These are phyloP conservation scores for Vitrella brassicaformis DNA, from an alignment of 73 alveolate genomes.

Conservation along the genomic window DNA sequence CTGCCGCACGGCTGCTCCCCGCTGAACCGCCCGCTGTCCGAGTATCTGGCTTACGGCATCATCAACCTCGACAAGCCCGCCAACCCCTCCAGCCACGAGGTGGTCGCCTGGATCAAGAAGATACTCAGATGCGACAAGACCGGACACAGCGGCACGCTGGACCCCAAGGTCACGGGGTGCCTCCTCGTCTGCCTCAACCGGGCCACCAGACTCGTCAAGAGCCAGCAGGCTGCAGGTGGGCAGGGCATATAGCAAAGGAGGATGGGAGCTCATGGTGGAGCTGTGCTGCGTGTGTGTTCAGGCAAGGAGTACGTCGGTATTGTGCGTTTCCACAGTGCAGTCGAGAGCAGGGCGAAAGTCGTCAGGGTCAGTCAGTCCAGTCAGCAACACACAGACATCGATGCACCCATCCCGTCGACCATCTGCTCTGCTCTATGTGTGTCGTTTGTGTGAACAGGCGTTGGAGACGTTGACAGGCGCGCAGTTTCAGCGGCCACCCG, in stretches of 20 bases:
- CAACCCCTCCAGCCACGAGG: slow-evolving; percentile 93
- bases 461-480: slow-evolving; percentile 88
- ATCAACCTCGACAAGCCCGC: slow-evolving; percentile 98
- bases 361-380: too few species aligned
- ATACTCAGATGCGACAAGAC: slow-evolving; percentile 97
- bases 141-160: slow-evolving; percentile 98
- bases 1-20: slow-evolving; percentile 96
- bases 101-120: slow-evolving; percentile 97
- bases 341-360: slow-evolving; percentile 59
- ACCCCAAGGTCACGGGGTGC: slow-evolving; percentile 99
- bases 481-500: slow-evolving; percentile 85
- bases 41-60: slow-evolving; percentile 87
- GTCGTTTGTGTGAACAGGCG: too few species aligned
- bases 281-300: not conserved
- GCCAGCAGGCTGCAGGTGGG: slow-evolving; percentile 52
- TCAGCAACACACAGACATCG: too few species aligned
- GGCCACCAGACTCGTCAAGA: slow-evolving; percentile 95
- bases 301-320: slow-evolving; percentile 89
- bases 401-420: too few species aligned
- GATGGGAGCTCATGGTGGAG: not conserved
- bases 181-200: slow-evolving; percentile 95
- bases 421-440: too few species aligned
- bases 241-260: too few species aligned
- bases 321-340: slow-evolving; percentile 79
- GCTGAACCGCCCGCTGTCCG: slow-evolving; percentile 72